A percentile compares a stretch with the other conserved stretches of the same genome.
Conservation (phyloP, 2,329 filamentous ascomycete species). For the Calonectria crousiana region DNA sequence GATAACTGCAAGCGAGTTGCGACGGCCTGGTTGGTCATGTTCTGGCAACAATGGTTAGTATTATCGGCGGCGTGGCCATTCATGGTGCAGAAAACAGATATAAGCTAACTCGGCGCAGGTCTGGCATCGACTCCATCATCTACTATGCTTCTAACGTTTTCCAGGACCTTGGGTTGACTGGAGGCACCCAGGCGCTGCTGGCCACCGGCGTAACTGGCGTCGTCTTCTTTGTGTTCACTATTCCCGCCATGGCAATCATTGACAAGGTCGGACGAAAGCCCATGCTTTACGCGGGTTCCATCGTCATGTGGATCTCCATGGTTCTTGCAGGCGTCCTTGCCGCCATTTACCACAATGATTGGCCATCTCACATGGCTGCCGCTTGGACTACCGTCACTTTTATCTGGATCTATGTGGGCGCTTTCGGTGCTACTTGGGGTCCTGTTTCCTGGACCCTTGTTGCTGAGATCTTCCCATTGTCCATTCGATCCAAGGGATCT, state of each 20-base stretch:
- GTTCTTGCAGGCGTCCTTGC: conserved; percentile 56
- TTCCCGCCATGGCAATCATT: conserved; percentile 52
- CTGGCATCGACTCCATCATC: conserved; percentile 54
- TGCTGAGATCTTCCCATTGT: conserved; percentile 60
- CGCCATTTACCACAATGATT: conserved; percentile 52
- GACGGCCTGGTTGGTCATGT: conserved; percentile 73
- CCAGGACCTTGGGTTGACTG: conserved; percentile 70
- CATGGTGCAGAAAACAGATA: not conserved
- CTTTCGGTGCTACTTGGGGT: conserved; percentile 57
- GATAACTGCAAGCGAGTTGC: conserved; percentile 73
- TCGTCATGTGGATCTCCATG: conserved; percentile 54
- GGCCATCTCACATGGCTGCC: conserved; percentile 50
- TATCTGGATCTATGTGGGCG: conserved; percentile 64
- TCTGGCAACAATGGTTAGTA: conserved; percentile 62
- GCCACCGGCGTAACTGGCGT: conserved; percentile 80
- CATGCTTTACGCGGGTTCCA: conserved; percentile 52
- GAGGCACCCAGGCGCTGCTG: conserved; percentile 70
- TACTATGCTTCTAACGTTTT: conserved; percentile 70
- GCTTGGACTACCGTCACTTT: conserved; percentile 54
- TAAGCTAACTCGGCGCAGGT: not conserved
- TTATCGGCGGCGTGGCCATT: no score
- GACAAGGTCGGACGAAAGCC: conserved; percentile 57
- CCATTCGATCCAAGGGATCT: conserved; percentile 58
- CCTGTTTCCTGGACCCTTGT: conserved; percentile 62
- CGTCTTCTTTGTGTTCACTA: conserved; percentile 66